These are phyloP conservation scores for Lachnellula willkommii DNA, from an alignment of 2,329 filamentous ascomycete species.

Conservation along the genomic window DNA sequence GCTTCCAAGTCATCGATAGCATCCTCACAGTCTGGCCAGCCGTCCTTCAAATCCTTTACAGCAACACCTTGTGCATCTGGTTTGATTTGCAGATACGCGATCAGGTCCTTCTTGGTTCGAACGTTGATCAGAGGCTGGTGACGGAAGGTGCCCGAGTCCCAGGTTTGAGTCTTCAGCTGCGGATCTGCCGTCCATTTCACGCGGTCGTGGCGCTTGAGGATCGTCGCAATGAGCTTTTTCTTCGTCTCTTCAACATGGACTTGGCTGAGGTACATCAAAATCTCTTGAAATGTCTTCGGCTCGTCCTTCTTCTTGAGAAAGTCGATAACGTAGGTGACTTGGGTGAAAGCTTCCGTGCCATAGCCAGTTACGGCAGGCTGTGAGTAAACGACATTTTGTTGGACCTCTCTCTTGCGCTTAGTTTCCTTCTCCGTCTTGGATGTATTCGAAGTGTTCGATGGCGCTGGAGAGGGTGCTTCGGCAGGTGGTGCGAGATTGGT, in stretches of 20 bases:
- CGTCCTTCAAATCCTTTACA: slow-evolving; percentile 91
- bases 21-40: slow-evolving; percentile 81
- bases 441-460: slow-evolving; percentile 48
- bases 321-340: slow-evolving; percentile 81
- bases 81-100: slow-evolving; percentile 75
- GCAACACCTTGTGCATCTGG: slow-evolving; percentile 73
- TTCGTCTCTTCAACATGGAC: slow-evolving; percentile 55
- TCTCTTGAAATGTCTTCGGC: slow-evolving; percentile 65
- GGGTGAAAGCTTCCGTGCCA: slow-evolving; percentile 76
- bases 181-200: slow-evolving; percentile 53
- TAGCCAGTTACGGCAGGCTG: slow-evolving; percentile 72
- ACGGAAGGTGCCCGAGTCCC: slow-evolving; percentile 66
- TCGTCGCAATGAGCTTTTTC: slow-evolving; percentile 60
- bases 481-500: slow-evolving; percentile 40
- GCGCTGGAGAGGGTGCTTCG: slow-evolving; percentile 58
- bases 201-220: slow-evolving; percentile 60
- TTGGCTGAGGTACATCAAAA: slow-evolving; percentile 75
- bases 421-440: slow-evolving; percentile 54
- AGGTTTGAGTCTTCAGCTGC: slow-evolving; percentile 60
- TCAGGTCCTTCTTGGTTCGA: slow-evolving; percentile 67
- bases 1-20: slow-evolving; percentile 72
- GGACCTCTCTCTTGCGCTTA: slow-evolving; percentile 53
- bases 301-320: slow-evolving; percentile 70
- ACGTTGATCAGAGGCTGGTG: slow-evolving; percentile 85
- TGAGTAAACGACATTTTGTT: slow-evolving; percentile 60